Evolutionary conservation across 768 basidiomycete species (phyloP), one percentile per base, ranked within the genome.

Genomic region (Amanita rubescens): DNA sequence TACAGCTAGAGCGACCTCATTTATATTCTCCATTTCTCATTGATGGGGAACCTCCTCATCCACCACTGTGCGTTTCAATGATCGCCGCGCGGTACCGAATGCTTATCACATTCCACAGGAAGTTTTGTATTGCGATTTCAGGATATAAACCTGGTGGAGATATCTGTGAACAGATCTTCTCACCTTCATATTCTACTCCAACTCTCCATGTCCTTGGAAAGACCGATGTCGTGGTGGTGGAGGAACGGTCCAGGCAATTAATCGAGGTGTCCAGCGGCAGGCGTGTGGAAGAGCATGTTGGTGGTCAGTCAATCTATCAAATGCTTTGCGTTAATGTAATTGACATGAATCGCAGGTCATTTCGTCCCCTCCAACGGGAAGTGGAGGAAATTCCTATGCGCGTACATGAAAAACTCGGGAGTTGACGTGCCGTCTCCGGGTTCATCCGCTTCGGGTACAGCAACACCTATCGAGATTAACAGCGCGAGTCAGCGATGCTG

Each of bases 121-220:
- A 81, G 62, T 91, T 90, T 59, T 90, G 87, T 57, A 70, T 92
- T 22, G 69, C 84, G n/a, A 80, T 86, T 1, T 80, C 86, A 9
- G 90, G 90, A 0, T 92, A 90, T 70, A 74, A 75, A 54, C 75
- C 64, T 63, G 73, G 60, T 30, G 76, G 74, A 52, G 72, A 80
- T 22, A 63, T 83, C 35, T 70, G 76, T 27, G 71, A 73, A 22
- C 59, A 70, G 5, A 67, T 87, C 47, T 82, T 82, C 59, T 67
- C 70, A 3, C 63, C 71, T 8, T 73, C 71, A 19, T 85, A 80
- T 60, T 65, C 73, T 19, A 93, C 91, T 8, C 87, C 81, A 3
- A 90, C 87, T 0, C 67, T 94, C 19, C 90, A 92, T 63, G 73
- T 93, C 14, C 66, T 90, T 7, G 91, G 91, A n/a, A 75, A 70